A percentile compares a stretch with the other conserved stretches of the same genome.
Evolutionary conservation across 768 basidiomycete genomes (phyloP).

Genomic region (Cystofilobasidium macerans): DNA sequence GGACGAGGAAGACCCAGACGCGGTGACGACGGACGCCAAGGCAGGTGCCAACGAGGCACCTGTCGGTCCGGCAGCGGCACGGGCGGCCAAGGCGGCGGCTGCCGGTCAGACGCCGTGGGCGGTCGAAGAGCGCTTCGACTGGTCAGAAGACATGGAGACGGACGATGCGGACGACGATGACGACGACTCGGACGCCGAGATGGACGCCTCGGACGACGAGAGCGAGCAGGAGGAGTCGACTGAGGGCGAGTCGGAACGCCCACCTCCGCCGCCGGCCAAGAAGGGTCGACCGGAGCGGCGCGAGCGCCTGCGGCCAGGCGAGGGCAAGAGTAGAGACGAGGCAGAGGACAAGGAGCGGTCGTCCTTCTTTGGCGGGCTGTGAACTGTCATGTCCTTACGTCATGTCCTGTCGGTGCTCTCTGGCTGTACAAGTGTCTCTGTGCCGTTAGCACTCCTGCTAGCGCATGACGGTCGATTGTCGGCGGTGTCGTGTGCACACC

Average conservation of each 20-base stretch:
- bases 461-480: no score
- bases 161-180: conserved; percentile 26
- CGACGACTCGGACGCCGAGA: conserved; percentile 34
- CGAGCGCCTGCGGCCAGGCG: conserved; percentile 47
- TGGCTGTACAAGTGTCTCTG: no score
- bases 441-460: no score
- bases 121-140: conserved; percentile 33
- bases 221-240: conserved; percentile 19
- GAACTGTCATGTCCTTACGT: neutral
- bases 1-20: conserved; percentile 40
- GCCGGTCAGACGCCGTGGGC: conserved; percentile 29
- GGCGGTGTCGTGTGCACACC: no score
- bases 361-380: conserved; percentile 25
- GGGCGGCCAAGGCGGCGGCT: conserved; percentile 31
- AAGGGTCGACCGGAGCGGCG: conserved; percentile 48
- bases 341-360: conserved; percentile 31
- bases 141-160: conserved; percentile 26
- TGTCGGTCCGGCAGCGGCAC: neutral
- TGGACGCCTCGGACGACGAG: conserved; percentile 33
- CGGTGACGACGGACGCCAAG: conserved; percentile 29
- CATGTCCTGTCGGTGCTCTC: neutral
- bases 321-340: conserved; percentile 41
- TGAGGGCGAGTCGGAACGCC: conserved; percentile 22
- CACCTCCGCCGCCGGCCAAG: conserved; percentile 29
- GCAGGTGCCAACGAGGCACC: no score